These are phyloP conservation scores for Colletotrichum sp. DNA, from an alignment of 2,329 filamentous ascomycete species.

Conservation along the genomic window DNA sequence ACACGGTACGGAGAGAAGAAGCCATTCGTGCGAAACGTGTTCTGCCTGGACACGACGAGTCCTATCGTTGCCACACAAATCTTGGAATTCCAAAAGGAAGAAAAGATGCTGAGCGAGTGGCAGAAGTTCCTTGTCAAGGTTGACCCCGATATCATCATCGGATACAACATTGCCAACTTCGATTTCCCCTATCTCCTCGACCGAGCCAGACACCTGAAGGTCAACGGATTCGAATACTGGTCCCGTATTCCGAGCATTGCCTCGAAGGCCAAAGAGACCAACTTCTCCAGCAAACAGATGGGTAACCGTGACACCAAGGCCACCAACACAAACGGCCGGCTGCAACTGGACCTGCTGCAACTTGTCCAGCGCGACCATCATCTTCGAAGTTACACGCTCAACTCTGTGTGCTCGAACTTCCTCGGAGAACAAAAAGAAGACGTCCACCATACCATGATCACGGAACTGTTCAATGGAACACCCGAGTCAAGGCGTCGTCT, in stretches of 20 bases:
- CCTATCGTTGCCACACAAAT: conserved; percentile 95
- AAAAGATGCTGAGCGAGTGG: conserved; percentile 92
- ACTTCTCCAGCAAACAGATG: conserved; percentile 98
- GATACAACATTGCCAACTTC: conserved; percentile 99
- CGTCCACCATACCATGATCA: conserved; percentile 99
- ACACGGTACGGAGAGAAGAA: conserved; percentile 95
- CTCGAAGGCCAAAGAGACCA: conserved; percentile 78
- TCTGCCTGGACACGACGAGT: conserved; percentile 91
- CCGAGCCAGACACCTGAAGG: conserved; percentile 83
- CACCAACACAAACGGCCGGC: conserved; percentile 91
- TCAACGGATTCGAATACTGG: conserved; percentile 84
- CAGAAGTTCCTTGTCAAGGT: conserved; percentile 87
- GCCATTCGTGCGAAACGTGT: conserved; percentile 95
- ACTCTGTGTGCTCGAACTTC: conserved; percentile 95
- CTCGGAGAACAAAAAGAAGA: conserved; percentile 98
- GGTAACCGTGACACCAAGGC: conserved; percentile 93
- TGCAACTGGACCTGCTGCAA: conserved; percentile 94
- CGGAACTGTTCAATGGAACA: conserved; percentile 95
- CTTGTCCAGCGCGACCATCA: conserved; percentile 94
- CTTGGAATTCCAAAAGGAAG: conserved; percentile 80
- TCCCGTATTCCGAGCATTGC: conserved; percentile 74
- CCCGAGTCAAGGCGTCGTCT: conserved; percentile 89
- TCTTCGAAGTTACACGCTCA: conserved; percentile 93
- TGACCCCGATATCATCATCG: conserved; percentile 96
- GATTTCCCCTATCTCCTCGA: conserved; percentile 97